Percentiles rank a stretch among this genome's conserved stretches.
phyloP scores from a whole-genome alignment of 306 rosid genomes.

The Hylodesmum podocarpum region DNA sequence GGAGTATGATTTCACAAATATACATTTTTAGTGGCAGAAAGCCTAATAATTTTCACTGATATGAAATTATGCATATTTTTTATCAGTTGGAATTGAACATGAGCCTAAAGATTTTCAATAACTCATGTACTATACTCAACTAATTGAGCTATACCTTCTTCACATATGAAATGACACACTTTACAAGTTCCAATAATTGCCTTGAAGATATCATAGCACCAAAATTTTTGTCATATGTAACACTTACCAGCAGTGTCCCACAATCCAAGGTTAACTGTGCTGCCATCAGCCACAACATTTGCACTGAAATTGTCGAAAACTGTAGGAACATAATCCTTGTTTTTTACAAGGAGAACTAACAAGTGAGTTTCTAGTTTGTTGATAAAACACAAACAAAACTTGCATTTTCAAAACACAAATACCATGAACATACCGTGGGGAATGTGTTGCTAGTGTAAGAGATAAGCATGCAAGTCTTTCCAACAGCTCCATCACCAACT shows the following conservation, averaged over 20 bases:
- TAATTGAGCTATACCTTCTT: too few species aligned
- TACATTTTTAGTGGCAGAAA: not conserved
- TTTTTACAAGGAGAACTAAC: not conserved
- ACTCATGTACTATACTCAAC: too few species aligned
- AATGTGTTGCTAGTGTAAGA: constrained; percentile 12
- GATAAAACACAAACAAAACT: not conserved
- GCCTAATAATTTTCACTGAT: not conserved
- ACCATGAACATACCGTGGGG: not conserved
- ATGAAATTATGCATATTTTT: too few species aligned
- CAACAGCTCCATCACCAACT: constrained; percentile 15
- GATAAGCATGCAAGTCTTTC: constrained; percentile 9
- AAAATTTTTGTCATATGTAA: not conserved
- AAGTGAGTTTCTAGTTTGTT: not conserved
- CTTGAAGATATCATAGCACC: not conserved
- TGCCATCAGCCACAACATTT: constrained; percentile 13
- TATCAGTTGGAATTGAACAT: too few species aligned
- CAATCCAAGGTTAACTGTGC: constrained; percentile 1
- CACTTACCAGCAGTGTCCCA: constrained; percentile 12
- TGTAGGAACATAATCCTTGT: constrained; percentile 3
- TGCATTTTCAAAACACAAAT: not conserved
- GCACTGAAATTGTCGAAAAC: constrained; percentile 7
- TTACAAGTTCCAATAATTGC: too few species aligned
- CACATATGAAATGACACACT: too few species aligned
- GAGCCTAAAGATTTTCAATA: too few species aligned
- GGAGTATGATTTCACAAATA: not conserved